These are phyloP conservation scores for Leccinum fuscescens DNA, from an alignment of 1,284 basidiomycete species.

Conservation along the genomic window DNA sequence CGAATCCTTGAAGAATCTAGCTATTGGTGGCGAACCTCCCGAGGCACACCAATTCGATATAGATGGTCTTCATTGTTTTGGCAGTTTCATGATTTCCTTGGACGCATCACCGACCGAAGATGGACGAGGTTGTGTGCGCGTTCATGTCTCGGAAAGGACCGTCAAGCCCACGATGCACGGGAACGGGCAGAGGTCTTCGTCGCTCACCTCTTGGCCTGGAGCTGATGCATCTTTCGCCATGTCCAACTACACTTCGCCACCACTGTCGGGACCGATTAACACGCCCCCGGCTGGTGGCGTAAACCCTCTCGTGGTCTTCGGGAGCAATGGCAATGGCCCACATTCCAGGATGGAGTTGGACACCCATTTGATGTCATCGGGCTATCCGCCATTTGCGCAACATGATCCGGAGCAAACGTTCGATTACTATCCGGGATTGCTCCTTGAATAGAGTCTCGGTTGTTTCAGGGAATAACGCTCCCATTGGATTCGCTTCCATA, in stretches of 20 bases:
- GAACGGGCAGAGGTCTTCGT: conserved; percentile 29
- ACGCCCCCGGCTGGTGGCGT: conserved; percentile 20
- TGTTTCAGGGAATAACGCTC: conserved; percentile 45
- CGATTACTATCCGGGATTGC: conserved; percentile 43
- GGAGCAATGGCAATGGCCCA: conserved; percentile 7
- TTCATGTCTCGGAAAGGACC: conserved; percentile 54
- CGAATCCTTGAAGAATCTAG: conserved; percentile 29
- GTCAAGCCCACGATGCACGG: conserved; percentile 33
- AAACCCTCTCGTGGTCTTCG: conserved; percentile 28
- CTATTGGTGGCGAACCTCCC: conserved; percentile 29
- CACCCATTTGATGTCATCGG: conserved; percentile 19
- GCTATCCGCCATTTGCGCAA: conserved; percentile 28
- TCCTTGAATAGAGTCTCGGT: conserved; percentile 44
- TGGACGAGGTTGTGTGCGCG: conserved; percentile 70
- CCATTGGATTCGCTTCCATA: background rate
- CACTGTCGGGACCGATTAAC: conserved; percentile 19
- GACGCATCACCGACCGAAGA: conserved; percentile 49
- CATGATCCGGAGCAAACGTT: conserved; percentile 36
- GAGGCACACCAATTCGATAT: conserved; percentile 52
- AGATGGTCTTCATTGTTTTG: conserved; percentile 48
- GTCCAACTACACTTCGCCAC: conserved; percentile 33
- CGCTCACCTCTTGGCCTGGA: conserved; percentile 31
- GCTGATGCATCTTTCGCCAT: conserved; percentile 23
- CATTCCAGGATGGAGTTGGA: conserved; percentile 29
- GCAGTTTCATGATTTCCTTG: conserved; percentile 24